These are phyloP conservation scores for Leptoxyphium fumago DNA, from an alignment of 2,329 filamentous ascomycete species.

Conservation along the genomic window DNA sequence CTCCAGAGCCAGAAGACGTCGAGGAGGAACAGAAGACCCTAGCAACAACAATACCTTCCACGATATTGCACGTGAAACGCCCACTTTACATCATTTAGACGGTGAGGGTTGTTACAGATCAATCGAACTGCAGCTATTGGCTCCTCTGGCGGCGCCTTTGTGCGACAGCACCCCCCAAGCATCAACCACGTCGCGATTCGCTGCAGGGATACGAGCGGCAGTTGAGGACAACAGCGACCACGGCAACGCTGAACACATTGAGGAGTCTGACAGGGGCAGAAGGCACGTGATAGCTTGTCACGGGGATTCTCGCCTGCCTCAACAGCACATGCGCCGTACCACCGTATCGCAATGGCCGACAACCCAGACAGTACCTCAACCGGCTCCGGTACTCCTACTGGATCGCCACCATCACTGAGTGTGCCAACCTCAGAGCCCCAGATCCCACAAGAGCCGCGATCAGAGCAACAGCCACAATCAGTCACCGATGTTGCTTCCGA, in stretches of 20 bases:
- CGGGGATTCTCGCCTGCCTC: too few species aligned
- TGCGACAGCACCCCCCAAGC: background rate
- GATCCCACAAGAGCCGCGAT: background rate
- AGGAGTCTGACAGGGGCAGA: too few species aligned
- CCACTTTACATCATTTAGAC: too few species aligned
- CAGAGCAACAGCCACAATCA: conserved; percentile 1
- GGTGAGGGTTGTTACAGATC: too few species aligned
- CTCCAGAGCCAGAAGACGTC: background rate
- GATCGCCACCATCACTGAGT: background rate
- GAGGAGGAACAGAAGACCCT: background rate
- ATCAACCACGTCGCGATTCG: background rate
- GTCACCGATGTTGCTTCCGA: conserved; percentile 1
- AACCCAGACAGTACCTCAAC: background rate
- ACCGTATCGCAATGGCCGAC: background rate
- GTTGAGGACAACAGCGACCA: background rate
- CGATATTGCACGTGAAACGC: too few species aligned
- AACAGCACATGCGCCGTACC: background rate
- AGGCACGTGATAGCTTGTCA: too few species aligned
- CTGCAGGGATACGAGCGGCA: background rate
- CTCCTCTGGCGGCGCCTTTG: background rate
- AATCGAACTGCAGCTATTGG: background rate
- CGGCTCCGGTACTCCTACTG: background rate
- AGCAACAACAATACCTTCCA: background rate
- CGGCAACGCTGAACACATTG: too few species aligned
- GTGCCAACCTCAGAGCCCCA: too few species aligned